Evolutionary conservation across 768 basidiomycete genomes (phyloP), one percentile per base, ranked within the genome.

Genomic region (Myochromella boudieri): DNA sequence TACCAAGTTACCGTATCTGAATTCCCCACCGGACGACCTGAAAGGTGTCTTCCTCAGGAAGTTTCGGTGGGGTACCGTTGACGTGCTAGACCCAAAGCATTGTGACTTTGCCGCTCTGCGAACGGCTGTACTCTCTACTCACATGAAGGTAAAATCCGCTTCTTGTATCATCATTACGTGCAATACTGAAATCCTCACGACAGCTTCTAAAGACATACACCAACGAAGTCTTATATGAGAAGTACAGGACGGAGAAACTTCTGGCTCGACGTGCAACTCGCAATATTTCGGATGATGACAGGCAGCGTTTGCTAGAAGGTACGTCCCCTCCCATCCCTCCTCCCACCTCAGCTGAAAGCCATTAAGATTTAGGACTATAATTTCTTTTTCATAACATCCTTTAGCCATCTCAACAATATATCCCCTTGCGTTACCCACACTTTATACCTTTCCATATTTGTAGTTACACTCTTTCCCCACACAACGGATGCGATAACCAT

Each of bases 201-300:
- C 61, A 93, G 90, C 74, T 87, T 58, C 74, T 95, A 50, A 92
- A 91, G 69, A 80, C 73, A 36, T 83, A 82, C 48, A 95, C 93
- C 25, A 85, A 85, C 57, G 90, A 95, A 63, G 88, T 92, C 46
- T 68, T 95, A 66, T 97, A 97, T 64, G 95, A 97, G 73, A 85
- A 85, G 58, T 97, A 86, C 67, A 77, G 95, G 60, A 94, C 91
- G 1, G 91, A 93, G 71, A 92, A 92, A 67, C 78, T 94, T 46
- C 80, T 94, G 15, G 90, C 88, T 36, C 79, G 89, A 54, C 85
- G 91, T 53, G 91, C 87, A 17, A 92, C 91, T 17, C 77, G 78
- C 56, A 78, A 82, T 53, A 90, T 92, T 56, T 81, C 83, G 43
- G 84, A 88, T 42, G 84, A 83, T 54, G 80, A 90, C 60, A 72